Percentiles rank a stretch among this genome's conserved stretches.
These are phyloP conservation scores for Pseudomassariella vexata DNA, from an alignment of 2,329 filamentous ascomycete genomes.

Conservation along the genomic window DNA sequence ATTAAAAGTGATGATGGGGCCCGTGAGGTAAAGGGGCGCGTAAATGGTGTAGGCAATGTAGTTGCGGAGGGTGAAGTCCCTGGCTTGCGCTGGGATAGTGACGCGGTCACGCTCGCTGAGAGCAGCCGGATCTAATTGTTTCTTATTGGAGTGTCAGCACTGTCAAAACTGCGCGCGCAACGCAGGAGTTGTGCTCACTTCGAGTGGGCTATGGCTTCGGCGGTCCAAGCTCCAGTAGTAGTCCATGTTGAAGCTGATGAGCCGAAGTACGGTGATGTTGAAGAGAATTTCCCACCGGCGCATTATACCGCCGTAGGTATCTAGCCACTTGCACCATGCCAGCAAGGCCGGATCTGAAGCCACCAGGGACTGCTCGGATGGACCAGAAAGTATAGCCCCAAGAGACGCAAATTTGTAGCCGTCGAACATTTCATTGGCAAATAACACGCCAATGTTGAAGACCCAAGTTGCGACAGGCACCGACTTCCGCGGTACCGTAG, in stretches of 20 bases:
- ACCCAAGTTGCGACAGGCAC: constrained; percentile 77
- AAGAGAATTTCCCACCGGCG: constrained; percentile 95
- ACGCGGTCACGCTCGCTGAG: constrained; percentile 88
- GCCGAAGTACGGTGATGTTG: constrained; percentile 85
- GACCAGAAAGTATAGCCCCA: constrained; percentile 41
- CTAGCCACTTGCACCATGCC: constrained; percentile 65
- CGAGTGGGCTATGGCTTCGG: constrained; percentile 59
- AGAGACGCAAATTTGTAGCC: constrained; percentile 71
- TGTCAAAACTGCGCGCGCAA: background rate
- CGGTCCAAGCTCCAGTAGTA: constrained; percentile 85
- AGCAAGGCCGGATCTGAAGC: constrained; percentile 40
- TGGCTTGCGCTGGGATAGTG: constrained; percentile 61
- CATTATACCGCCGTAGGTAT: constrained; percentile 77
- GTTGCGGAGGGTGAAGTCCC: constrained; percentile 75
- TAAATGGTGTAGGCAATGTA: constrained; percentile 89
- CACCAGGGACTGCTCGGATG: constrained; percentile 25
- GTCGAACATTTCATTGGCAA: constrained; percentile 78
- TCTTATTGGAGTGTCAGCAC: constrained; percentile 83
- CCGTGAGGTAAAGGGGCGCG: constrained; percentile 85
- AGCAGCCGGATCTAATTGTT: constrained; percentile 81
- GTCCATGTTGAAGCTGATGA: constrained; percentile 96
- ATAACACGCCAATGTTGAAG: constrained; percentile 81
- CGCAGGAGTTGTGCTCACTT: constrained; percentile 55
- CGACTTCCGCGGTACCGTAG: constrained; percentile 60
- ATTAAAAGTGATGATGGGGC: constrained; percentile 95